Percentiles rank a stretch among this genome's conserved stretches.
These are phyloP conservation scores for Aureobasidium namibiae DNA, from an alignment of 2,329 filamentous ascomycete species.

Conservation along the genomic window DNA sequence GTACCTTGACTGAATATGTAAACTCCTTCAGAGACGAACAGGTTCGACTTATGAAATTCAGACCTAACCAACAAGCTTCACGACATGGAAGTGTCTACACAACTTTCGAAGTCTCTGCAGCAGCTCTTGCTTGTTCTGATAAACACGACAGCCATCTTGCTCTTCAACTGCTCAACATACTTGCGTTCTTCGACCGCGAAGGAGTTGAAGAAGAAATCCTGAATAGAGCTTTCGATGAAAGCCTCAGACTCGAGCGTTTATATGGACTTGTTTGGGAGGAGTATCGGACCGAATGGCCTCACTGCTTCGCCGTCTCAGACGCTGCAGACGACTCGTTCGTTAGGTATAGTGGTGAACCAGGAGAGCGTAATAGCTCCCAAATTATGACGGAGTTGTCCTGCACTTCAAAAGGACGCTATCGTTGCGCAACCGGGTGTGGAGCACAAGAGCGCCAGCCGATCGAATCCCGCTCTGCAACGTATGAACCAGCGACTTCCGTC, in stretches of 20 bases:
- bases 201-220: not conserved
- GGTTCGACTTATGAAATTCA: slow-evolving; percentile 23
- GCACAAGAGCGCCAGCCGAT: no score
- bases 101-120: slow-evolving; percentile 30
- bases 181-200: not conserved
- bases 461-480: no score
- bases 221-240: not conserved
- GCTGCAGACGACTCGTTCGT: no score
- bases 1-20: slow-evolving; percentile 21
- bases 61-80: slow-evolving; percentile 23
- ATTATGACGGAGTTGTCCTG: no score
- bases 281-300: not conserved
- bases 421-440: no score
- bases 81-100: slow-evolving; percentile 30
- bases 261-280: not conserved
- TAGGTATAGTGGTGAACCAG: no score
- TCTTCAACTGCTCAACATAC: not conserved
- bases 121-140: slow-evolving; percentile 18
- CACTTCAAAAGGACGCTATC: no score
- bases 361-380: no score
- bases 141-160: not conserved
- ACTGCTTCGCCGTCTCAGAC: no score
- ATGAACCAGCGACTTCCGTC: no score
- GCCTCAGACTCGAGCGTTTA: not conserved
- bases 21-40: slow-evolving; percentile 19